Evolutionary conservation across 768 basidiomycete species (phyloP).

Genomic region (Pleurotus pulmonarius): DNA sequence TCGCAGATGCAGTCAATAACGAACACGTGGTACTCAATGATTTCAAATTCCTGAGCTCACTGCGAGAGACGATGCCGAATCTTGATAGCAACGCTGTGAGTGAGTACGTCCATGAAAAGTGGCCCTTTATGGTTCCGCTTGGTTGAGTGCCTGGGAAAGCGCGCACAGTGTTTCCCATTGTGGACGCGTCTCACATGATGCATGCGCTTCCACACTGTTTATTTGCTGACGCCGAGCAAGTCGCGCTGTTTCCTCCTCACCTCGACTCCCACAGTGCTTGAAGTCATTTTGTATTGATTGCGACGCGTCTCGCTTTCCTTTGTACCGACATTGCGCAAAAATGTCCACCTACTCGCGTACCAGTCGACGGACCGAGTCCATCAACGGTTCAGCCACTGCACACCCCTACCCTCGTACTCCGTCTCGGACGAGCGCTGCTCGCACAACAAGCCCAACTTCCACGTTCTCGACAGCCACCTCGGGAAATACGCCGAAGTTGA

Average conservation of each 20-base stretch:
- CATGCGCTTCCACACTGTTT: not conserved
- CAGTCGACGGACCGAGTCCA: not conserved
- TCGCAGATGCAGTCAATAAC: no score
- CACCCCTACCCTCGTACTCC: not conserved
- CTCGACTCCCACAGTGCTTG: no score
- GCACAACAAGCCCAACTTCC: slow-evolving; percentile 1
- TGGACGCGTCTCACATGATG: slow-evolving; percentile 20
- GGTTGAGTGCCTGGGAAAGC: slow-evolving; percentile 11
- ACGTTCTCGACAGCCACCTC: slow-evolving; percentile 33
- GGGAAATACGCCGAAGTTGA: slow-evolving; percentile 44
- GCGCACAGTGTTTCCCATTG: slow-evolving; percentile 18
- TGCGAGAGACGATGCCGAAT: no score
- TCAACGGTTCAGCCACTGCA: not conserved
- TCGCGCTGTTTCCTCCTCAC: no score
- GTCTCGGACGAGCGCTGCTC: not conserved
- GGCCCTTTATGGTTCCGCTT: no score
- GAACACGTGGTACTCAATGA: no score
- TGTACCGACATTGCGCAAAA: not conserved
- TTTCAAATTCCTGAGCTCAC: no score
- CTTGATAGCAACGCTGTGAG: no score
- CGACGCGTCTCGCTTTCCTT: no score
- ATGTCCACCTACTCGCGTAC: not conserved
- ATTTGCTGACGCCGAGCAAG: no score
- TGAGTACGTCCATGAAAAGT: no score
- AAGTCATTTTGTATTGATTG: no score